phyloP scores from a whole-genome alignment of 768 basidiomycete genomes.

The Megacollybia marginata region DNA sequence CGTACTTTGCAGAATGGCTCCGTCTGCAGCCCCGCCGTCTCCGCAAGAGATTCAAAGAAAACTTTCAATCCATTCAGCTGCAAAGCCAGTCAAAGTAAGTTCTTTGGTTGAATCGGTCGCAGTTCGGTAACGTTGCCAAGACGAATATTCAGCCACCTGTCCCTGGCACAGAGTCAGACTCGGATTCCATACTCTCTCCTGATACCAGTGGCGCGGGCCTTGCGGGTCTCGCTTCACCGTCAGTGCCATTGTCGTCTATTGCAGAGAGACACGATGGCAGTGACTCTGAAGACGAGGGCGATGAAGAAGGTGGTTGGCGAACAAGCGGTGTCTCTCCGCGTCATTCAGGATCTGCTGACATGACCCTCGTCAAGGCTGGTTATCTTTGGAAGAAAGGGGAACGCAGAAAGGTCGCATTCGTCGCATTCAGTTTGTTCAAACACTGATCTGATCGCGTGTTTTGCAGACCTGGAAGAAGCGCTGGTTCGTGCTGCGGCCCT shows the following conservation, averaged over 20 bases:
- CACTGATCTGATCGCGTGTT: conserved; percentile 3
- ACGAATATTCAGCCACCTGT: conserved; percentile 17
- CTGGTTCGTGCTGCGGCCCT: conserved; percentile 93
- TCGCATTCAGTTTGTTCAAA: conserved; percentile 1
- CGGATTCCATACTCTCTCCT: conserved; percentile 60
- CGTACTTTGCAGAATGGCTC: conserved; percentile 21
- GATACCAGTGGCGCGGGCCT: conserved; percentile 25
- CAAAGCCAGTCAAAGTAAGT: conserved; percentile 42
- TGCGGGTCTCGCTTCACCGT: neutral
- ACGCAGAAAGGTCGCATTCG: conserved; percentile 73
- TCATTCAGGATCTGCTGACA: conserved; percentile 46
- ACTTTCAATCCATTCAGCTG: conserved; percentile 65
- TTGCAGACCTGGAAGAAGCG: conserved; percentile 97
- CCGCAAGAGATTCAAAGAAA: conserved; percentile 84
- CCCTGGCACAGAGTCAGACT: conserved; percentile 83
- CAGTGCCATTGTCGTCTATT: conserved; percentile 63
- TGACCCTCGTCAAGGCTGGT: conserved; percentile 79
- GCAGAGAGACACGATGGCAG: conserved; percentile 66
- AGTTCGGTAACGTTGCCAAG: neutral
- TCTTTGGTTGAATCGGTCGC: neutral
- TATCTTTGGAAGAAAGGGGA: conserved; percentile 99
- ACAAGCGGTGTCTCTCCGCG: conserved; percentile 36
- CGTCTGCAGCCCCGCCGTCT: conserved; percentile 59
- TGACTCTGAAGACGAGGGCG: conserved; percentile 68
- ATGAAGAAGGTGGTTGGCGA: conserved; percentile 62